Base-by-base conservation (phyloP, 768 basidiomycete species). In the Trametes sanguinea region DNA sequence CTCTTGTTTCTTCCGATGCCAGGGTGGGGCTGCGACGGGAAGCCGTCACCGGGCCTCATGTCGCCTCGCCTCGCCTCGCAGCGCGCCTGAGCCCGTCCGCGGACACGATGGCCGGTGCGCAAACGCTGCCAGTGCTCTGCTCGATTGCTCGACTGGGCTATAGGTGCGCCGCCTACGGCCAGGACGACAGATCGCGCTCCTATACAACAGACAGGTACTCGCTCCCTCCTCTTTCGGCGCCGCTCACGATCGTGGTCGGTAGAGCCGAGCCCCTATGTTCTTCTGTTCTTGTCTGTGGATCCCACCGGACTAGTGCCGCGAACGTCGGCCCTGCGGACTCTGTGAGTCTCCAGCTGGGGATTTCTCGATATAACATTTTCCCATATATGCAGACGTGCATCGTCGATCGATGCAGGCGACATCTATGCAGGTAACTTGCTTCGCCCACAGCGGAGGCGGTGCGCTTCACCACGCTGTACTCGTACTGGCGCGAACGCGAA, bases 1-100 rank as follows among this genome's bases (percentile, higher is more conserved):
- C 45, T 47, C 54, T 50, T 57, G 46, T 48, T 32, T 57, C 56
- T 30, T 37, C 56, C 46, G 56, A 17, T 50, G 42, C 42, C n/a
- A 43, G 42, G n/a, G 42, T 43, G 42, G 42, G 42, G 13, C 42
- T 43, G 46, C 35, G 44, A 48, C 43, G 7, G 46, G 17, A 43
- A 39, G 43, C 29, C 22, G 39, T 14, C 14, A 37, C 22, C 30
- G 32, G 56, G 32, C 37, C 54, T 47, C 52, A 22, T 55, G 32
- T 32, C 13, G n/a, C 51, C 17, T 10, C 22, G 51, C 37, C 13
- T 16, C 33, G 6, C 16, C 30, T 33, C 29, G 29, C 2, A 13
- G 6, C 43, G 43, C 43, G 43, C 16, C 9, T 4, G 9, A n/a
- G 22, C 22, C 22, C 22, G 22, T 22, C 22, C 22, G 22, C 22